Conservation (phyloP, 495 filamentous ascomycete genomes). For the Endocarpon pusillum region DNA sequence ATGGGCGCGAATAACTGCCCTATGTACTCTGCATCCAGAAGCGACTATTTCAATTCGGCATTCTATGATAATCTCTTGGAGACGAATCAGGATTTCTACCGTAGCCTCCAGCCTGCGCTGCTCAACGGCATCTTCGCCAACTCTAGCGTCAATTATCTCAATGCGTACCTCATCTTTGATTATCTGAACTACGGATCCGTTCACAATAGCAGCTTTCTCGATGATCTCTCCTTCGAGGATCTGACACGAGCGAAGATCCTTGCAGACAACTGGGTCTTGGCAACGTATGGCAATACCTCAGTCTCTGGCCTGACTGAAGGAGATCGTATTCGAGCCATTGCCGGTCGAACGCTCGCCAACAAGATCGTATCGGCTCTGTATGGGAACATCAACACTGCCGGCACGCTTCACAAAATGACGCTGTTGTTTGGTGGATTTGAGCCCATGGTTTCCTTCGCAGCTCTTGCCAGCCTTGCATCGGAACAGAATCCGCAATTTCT, state of each 20-base stretch:
- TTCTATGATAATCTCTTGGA: slow-evolving; percentile 21
- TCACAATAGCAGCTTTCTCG: slow-evolving; percentile 48
- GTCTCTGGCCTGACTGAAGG: slow-evolving; percentile 24
- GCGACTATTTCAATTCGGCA: slow-evolving; percentile 21
- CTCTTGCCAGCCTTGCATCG: slow-evolving; percentile 40
- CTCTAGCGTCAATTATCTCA: slow-evolving; percentile 31
- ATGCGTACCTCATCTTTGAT: slow-evolving; percentile 49
- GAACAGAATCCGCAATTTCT: slow-evolving; percentile 40
- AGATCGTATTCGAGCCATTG: slow-evolving; percentile 43
- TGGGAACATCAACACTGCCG: slow-evolving; percentile 25
- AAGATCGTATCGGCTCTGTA: slow-evolving; percentile 40
- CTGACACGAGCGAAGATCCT: slow-evolving; percentile 42
- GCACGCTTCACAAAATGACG: slow-evolving; percentile 33
- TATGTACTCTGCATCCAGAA: slow-evolving; percentile 19
- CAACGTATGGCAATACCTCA: slow-evolving; percentile 41
- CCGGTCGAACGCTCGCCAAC: slow-evolving; percentile 45
- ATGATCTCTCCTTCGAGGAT: slow-evolving; percentile 31
- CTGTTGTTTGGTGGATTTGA: slow-evolving; percentile 56
- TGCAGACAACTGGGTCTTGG: slow-evolving; percentile 48
- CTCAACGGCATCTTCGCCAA: slow-evolving; percentile 20
- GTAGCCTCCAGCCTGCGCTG: slow-evolving; percentile 22
- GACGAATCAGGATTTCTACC: slow-evolving; percentile 33
- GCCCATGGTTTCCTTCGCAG: slow-evolving; percentile 60
- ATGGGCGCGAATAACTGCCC: slow-evolving; percentile 41
- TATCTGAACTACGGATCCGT: slow-evolving; percentile 54